Evolutionary conservation across 768 basidiomycete species (phyloP).

Genomic region (Gymnopilus junonius): DNA sequence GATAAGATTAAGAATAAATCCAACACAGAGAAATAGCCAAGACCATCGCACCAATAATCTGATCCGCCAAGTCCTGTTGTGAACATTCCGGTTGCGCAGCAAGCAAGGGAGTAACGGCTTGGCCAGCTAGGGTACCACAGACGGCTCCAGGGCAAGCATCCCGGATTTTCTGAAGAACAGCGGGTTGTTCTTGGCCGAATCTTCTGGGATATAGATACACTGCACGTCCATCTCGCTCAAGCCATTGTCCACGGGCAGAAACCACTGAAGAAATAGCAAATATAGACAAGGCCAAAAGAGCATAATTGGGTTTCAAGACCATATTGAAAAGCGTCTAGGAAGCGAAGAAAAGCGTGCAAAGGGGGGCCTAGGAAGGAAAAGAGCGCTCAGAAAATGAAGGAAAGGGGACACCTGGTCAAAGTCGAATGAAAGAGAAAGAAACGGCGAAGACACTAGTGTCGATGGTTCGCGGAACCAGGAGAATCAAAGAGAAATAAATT

Average conservation of each 20-base stretch:
- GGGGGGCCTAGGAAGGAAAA: slow-evolving; percentile 19
- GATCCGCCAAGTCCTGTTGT: slow-evolving; percentile 61
- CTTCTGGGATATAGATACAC: slow-evolving; percentile 55
- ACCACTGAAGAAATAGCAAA: slow-evolving; percentile 32
- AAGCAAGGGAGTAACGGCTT: slow-evolving; percentile 54
- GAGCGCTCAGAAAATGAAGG: slow-evolving; percentile 9
- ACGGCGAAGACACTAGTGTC: slow-evolving; percentile 49
- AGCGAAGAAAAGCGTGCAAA: slow-evolving; percentile 12
- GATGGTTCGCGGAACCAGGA: slow-evolving; percentile 34
- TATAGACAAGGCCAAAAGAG: slow-evolving; percentile 29
- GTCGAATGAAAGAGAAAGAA: slow-evolving; percentile 37
- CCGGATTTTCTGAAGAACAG: slow-evolving; percentile 47
- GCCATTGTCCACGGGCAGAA: slow-evolving; percentile 47
- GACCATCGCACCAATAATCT: slow-evolving; percentile 52
- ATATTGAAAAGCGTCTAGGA: slow-evolving; percentile 25
- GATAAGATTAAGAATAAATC: neutral
- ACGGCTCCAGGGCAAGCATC: slow-evolving; percentile 52
- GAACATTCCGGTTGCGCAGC: slow-evolving; percentile 56
- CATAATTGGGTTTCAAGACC: slow-evolving; percentile 32
- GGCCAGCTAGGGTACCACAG: slow-evolving; percentile 53
- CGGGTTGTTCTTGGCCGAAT: slow-evolving; percentile 55
- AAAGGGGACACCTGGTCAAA: slow-evolving; percentile 53
- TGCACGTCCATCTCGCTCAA: slow-evolving; percentile 51
- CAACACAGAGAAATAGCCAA: neutral
- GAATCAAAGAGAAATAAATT: slow-evolving; percentile 17